Evolutionary conservation across 805 yeast genomes (phyloP), one percentile per base, ranked within the genome.

Genomic region (Allodekkera sacchari): DNA sequence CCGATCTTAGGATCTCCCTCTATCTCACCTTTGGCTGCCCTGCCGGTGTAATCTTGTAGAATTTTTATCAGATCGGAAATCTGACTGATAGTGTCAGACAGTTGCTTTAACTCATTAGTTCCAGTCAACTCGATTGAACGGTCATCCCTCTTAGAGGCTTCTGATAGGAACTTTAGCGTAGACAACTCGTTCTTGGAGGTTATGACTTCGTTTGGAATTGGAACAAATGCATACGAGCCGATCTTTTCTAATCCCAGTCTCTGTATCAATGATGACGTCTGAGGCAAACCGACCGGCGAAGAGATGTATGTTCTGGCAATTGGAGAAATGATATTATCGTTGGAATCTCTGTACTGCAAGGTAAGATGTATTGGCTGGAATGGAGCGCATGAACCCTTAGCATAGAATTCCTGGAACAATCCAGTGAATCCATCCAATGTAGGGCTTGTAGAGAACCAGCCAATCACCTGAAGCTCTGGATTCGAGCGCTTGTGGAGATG

Each of bases 311-410:
- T 76, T 36, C 63, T 63, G 43, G 77, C 52, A 34, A 63, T 52
- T 38, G 84, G 84, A 25, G 77, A 55, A 39, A 62, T 57, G 34
- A 72, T 58, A 39, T 72, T 58, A 35, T 64, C 68, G 25, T 57
- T 44, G 24, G 66, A 66, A 30, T 66, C 64, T 41, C 66, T 59
- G 43, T 77, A 70, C 43, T 78, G 75, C 30, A 84, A 68, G 23
- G 92, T 82, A 46, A 85, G 61, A 56, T 83, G 85, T 40, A 85
- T 68, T 29, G 92, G 87, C 15, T 89, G 84, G 54, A 68, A 65
- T 18, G 94, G 92, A 50, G 52, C 70, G 4, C 85, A 75, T 37
- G 85, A 74, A 35, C 83, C 79, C 47, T 77, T 76, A 24, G 76
- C 64, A 61, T 79, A 84, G 50, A 83, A 79, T 48, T 79, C 89